Percentiles rank a stretch among this genome's conserved stretches.
Evolutionary conservation across 805 yeast species (phyloP).

Genomic region (Jamesozyma lodderae): DNA sequence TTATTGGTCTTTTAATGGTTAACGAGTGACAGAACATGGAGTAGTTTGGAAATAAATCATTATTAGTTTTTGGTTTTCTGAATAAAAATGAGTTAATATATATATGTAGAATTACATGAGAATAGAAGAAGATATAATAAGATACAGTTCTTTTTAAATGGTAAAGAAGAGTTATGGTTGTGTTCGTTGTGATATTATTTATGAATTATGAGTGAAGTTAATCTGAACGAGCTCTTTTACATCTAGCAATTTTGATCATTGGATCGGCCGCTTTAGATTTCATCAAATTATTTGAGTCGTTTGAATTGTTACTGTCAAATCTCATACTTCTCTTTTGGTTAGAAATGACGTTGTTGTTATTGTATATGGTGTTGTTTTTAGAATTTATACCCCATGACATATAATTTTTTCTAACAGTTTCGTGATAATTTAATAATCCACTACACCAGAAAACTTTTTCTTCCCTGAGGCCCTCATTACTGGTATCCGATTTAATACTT

Average conservation of each 20-base stretch:
- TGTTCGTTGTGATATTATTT: too few relatives aligned
- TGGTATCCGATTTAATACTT: slow-evolving; percentile 15
- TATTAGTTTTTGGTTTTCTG: too few relatives aligned
- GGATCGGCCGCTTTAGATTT: background rate
- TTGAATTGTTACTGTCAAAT: background rate
- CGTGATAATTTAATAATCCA: slow-evolving; percentile 19
- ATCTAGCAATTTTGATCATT: slow-evolving; percentile 2
- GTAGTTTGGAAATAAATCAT: too few relatives aligned
- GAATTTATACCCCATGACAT: slow-evolving; percentile 8
- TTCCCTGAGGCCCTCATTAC: slow-evolving; percentile 6
- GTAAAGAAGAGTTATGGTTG: too few relatives aligned
- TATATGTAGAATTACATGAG: too few relatives aligned
- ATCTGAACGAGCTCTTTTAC: slow-evolving; percentile 13
- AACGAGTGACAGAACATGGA: too few relatives aligned
- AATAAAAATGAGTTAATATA: too few relatives aligned
- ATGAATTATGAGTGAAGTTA: too few relatives aligned
- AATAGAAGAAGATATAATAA: too few relatives aligned
- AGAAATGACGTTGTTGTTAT: background rate
- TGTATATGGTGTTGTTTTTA: slow-evolving; percentile 1
- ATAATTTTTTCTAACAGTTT: slow-evolving; percentile 14
- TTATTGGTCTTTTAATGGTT: too few relatives aligned
- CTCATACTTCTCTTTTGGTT: slow-evolving; percentile 1
- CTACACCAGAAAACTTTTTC: slow-evolving; percentile 21
- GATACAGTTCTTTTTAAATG: too few relatives aligned
- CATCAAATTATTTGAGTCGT: background rate